Base-by-base conservation (phyloP, 148 eudicot species). In the Persicaria maculosa region DNA sequence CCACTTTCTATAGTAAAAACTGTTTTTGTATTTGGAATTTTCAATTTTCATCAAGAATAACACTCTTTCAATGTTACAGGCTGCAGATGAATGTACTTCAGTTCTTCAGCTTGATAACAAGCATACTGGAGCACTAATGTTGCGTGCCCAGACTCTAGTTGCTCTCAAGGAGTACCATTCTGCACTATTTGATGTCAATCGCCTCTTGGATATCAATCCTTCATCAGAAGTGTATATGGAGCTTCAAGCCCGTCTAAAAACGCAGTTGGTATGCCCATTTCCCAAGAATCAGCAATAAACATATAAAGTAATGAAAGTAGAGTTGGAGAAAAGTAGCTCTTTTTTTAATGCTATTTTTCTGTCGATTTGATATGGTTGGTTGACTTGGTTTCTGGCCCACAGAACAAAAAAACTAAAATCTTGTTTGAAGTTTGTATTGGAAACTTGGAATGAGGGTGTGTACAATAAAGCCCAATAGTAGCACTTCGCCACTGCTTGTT, bases 61-160 rank as follows among this genome's bases (percentile, higher is more conserved):
- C 44, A 73, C 76, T 50, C 71, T 78, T 1, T 50, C 77, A 48
- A 74, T 76, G 10, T 71, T 81, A 67, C 82, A 93, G 98, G 98
- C 97, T 72, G 91, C 98, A 73, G 88, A 85, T 61, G 98, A 94
- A 78, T 91, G 98, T 79, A 88, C 97, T 2, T 89, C 88, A 69
- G 98, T 94, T 77, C 95, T 94, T 74, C 95, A 91, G 90, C 90
- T 94, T 65, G 97, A 94, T 83, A 74, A 83, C 65, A 84, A 88
- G 20, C 98, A 94, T 85, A 90, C 95, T 20, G 97, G 97, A 77
- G 98, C 98, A 47, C 75, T 91, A 65, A 91, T 94, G 98, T 77
- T 94, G 86, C 95, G 97, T 36, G 97, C 98, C 76, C 98, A 94
- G 80, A 94, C 95, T 75, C 82, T 94, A 68, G 95, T 94, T 77